Base-by-base conservation (phyloP, 441 rosid genomes). In the Mallotus repandus region DNA sequence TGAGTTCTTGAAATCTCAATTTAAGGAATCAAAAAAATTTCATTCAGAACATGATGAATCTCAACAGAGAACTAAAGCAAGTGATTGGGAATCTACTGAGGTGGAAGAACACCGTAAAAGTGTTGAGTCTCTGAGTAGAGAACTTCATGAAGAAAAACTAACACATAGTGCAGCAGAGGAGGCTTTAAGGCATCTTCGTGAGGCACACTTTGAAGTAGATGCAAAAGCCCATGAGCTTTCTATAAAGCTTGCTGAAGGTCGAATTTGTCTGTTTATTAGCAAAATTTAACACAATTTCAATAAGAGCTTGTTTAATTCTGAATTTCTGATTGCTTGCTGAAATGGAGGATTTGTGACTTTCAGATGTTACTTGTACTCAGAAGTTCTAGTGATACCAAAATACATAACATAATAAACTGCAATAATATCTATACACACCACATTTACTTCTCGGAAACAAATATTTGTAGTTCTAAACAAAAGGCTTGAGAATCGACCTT, bases 101-200 rank as follows among this genome's bases (percentile, higher is more conserved):
- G 70, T 78, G 58, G 79, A 83, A 74, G 78, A 84, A 60, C 88
- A 91, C 55, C 82, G 46, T 41, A 86, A 80, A 53, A 84, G 52
- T 79, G 77, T 93, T 43, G 86, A 84, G 65, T 81, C 89, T 35
- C 76, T 93, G 86, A 80, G 72, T 76, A 85, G 72, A 77, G 94
- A 91, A 71, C 89, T 95, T 50, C 52, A 76, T 56, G 94, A 82
- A 62, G 98, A 96, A 68, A 93, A 83, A 78, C 88, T 83, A 83
- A 93, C 95, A 25, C 84, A 94, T 56, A 76, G 76, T 76, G 98
- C 98, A 54, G 96, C 97, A 57, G 98, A 96, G 84, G 81, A 80
- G 77, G 98, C 98, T 75, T 77, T 96, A 71, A 86, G 83, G 81
- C 99, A 93, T 87, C 91, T 96, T 21, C 89, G 90, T 68, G 89